phyloP scores from a whole-genome alignment of 495 filamentous ascomycete genomes.

The Thermochaetoides thermophila region DNA sequence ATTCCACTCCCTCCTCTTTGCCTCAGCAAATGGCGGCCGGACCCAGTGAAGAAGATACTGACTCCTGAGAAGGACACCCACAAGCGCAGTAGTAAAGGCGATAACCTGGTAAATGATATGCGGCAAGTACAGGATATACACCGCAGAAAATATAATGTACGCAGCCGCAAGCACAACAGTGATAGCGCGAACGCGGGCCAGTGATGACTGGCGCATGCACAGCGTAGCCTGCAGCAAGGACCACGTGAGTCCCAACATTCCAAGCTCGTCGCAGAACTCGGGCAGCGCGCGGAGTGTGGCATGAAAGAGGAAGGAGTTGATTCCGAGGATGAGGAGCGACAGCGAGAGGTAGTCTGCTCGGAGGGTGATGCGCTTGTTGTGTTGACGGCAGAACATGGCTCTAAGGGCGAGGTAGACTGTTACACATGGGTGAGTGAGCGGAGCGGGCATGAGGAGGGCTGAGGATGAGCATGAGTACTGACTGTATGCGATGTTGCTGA shows the following conservation, averaged over 20 bases:
- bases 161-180: slow-evolving; percentile 13
- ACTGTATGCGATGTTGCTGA: slow-evolving; percentile 40
- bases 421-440: not conserved
- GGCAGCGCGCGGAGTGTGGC: slow-evolving; percentile 37
- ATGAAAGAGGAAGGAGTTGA: slow-evolving; percentile 40
- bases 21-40: slow-evolving; percentile 4
- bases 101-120: slow-evolving; percentile 18
- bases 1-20: slow-evolving; percentile 6
- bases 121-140: slow-evolving; percentile 25
- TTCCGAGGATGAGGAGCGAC: slow-evolving; percentile 37
- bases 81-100: slow-evolving; percentile 8
- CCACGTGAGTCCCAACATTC: slow-evolving; percentile 41
- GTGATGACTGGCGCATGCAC: slow-evolving; percentile 25
- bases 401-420: slow-evolving; percentile 17
- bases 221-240: slow-evolving; percentile 37
- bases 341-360: slow-evolving; percentile 17
- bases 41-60: slow-evolving; percentile 13
- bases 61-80: slow-evolving; percentile 4
- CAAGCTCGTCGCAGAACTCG: slow-evolving; percentile 39
- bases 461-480: too few relatives aligned
- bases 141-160: slow-evolving; percentile 16
- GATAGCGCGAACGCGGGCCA: slow-evolving; percentile 12
- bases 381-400: slow-evolving; percentile 5
- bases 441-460: too few relatives aligned
- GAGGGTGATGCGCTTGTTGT: not conserved